Percentiles rank a stretch among this genome's conserved stretches.
Conservation (phyloP, 331 rosid genomes). For the Pyrus hybrid region DNA sequence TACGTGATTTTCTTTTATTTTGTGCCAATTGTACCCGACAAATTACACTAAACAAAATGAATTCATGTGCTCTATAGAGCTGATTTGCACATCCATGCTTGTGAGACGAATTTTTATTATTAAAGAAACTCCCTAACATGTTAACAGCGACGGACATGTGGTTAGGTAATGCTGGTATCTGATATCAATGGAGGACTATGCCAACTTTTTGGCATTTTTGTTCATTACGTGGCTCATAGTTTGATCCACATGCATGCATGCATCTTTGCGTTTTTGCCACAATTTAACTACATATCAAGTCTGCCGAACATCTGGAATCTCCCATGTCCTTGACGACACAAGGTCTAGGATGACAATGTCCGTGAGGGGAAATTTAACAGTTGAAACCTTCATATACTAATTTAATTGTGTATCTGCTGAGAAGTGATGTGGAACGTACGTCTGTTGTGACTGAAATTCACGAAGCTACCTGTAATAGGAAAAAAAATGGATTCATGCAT, state of each 20-base stretch:
- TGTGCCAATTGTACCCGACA: neutral
- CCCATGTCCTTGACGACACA: neutral
- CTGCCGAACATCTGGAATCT: neutral
- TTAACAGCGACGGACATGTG: neutral
- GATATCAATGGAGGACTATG: slow-evolving; percentile 12
- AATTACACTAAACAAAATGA: slow-evolving; percentile 1
- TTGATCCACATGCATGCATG: slow-evolving; percentile 6
- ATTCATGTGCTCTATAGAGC: neutral
- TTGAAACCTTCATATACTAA: neutral
- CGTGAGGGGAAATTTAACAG: neutral
- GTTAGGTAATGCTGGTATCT: slow-evolving; percentile 25
- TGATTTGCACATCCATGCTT: neutral
- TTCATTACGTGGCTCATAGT: neutral
- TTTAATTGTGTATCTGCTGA: neutral
- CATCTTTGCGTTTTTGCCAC: neutral
- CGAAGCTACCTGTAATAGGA: neutral
- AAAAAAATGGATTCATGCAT: neutral
- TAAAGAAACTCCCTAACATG: neutral
- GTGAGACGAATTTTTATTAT: neutral
- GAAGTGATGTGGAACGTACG: neutral
- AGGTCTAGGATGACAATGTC: neutral
- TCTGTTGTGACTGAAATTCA: neutral
- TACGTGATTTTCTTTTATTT: neutral
- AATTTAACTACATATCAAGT: neutral
- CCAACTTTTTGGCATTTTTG: slow-evolving; percentile 22